Percentiles rank a stretch among this genome's conserved stretches.
Conservation (phyloP, 2,329 filamentous ascomycete genomes). For the Pseudomassariella vexata region DNA sequence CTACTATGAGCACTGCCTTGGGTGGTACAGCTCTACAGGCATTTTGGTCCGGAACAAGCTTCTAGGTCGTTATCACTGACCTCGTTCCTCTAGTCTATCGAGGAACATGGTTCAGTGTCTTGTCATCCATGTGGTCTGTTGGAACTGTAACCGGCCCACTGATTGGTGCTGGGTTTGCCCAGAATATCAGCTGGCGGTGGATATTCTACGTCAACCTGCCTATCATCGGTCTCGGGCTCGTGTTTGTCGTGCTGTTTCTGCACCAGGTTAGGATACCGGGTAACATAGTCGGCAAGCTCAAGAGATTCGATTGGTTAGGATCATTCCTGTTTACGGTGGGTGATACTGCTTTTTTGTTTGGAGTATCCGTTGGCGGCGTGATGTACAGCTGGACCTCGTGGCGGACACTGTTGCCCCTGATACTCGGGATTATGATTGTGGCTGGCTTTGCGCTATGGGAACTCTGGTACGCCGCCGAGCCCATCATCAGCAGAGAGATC, state of each 20-base stretch:
- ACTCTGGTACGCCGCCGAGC: slow-evolving; percentile 40
- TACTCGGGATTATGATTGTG: slow-evolving; percentile 48
- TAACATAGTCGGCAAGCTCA: slow-evolving; percentile 41
- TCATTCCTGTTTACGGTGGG: slow-evolving; percentile 52
- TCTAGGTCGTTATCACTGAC: slow-evolving; percentile 33
- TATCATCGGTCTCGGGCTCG: slow-evolving; percentile 41
- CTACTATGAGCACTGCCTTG: slow-evolving; percentile 44
- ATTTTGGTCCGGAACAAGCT: slow-evolving; percentile 68
- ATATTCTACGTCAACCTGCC: slow-evolving; percentile 62
- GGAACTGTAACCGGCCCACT: slow-evolving; percentile 48
- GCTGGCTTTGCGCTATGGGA: slow-evolving; percentile 50
- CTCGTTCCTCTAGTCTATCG: slow-evolving; percentile 28
- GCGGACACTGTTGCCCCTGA: slow-evolving; percentile 55
- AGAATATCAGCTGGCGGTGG: slow-evolving; percentile 52
- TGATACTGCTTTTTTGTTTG: slow-evolving; percentile 11
- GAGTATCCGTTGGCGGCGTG: slow-evolving; percentile 59
- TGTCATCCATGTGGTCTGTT: slow-evolving; percentile 32
- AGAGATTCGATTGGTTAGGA: slow-evolving; percentile 59
- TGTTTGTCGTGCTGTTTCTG: slow-evolving; percentile 45
- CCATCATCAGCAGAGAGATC: slow-evolving; percentile 19
- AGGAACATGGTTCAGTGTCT: slow-evolving; percentile 25
- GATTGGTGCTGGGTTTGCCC: slow-evolving; percentile 47
- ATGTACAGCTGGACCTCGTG: slow-evolving; percentile 60
- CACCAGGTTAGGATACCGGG: slow-evolving; percentile 41
- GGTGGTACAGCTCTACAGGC: slow-evolving; percentile 52